phyloP scores from a whole-genome alignment of 192 early-diverging fungal species.

The Dissophora ornata region DNA sequence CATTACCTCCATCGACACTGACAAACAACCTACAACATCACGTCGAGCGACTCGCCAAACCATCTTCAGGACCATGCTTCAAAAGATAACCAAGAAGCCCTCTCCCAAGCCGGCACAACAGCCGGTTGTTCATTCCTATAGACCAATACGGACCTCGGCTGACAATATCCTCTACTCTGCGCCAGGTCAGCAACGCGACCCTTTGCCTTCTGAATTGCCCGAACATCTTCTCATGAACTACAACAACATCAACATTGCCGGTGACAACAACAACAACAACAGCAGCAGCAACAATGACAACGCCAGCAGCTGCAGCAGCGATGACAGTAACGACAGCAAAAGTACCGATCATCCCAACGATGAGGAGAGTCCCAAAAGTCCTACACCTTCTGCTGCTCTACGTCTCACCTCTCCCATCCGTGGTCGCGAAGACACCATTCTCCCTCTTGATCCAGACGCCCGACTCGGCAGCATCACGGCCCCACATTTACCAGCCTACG shows the following conservation, averaged over 20 bases:
- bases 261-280: no score
- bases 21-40: no score
- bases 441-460: neutral
- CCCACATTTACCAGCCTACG: constrained; percentile 1
- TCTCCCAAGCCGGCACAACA: neutral
- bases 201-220: constrained; percentile 20
- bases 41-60: neutral
- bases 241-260: neutral
- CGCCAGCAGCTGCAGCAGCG: no score
- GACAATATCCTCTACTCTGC: constrained; percentile 31
- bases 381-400: no score
- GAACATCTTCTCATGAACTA: constrained; percentile 10
- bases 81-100: neutral
- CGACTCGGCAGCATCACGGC: constrained; percentile 4
- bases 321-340: no score
- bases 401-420: no score
- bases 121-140: neutral
- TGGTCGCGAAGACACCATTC: neutral
- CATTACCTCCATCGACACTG: no score
- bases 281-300: no score
- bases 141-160: constrained; percentile 7
- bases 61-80: neutral
- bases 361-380: no score
- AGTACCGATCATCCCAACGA: no score
- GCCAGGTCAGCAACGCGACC: constrained; percentile 31